These are phyloP conservation scores for Pulveroboletus sp. DNA, from an alignment of 1,284 basidiomycete species.

Conservation along the genomic window DNA sequence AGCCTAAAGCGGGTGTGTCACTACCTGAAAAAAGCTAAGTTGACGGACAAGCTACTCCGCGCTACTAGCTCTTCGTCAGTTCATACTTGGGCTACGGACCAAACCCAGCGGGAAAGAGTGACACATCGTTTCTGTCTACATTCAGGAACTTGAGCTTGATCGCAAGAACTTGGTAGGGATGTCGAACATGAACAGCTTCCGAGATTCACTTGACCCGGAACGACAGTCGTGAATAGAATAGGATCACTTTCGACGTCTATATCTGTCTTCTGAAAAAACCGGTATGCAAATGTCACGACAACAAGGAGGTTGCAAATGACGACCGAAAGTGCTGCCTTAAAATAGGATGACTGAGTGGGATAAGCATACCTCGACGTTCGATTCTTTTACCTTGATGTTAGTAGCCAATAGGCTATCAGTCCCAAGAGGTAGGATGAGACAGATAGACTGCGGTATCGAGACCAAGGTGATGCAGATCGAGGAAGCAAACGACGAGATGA, in stretches of 20 bases:
- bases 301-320: constrained; percentile 28
- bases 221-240: constrained; percentile 13
- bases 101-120: too few species aligned
- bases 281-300: constrained; percentile 18
- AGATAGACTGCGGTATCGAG: constrained; percentile 10
- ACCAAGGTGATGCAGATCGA: constrained; percentile 24
- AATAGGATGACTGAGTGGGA: background rate
- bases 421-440: constrained; percentile 6
- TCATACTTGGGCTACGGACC: too few species aligned
- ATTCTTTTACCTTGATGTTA: constrained; percentile 22
- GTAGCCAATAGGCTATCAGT: constrained; percentile 3
- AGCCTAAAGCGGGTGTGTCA: too few species aligned
- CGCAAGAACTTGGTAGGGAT: background rate
- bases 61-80: too few species aligned
- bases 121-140: too few species aligned
- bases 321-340: constrained; percentile 19
- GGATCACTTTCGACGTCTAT: constrained; percentile 6
- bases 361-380: background rate
- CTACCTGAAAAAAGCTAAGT: too few species aligned
- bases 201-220: too few species aligned
- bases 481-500: constrained; percentile 21
- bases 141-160: background rate
- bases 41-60: too few species aligned
- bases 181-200: background rate
- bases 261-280: constrained; percentile 10